Evolutionary conservation across 2,329 filamentous ascomycete genomes (phyloP), one percentile per base, ranked within the genome.

Genomic region (Diplodia corticola): DNA sequence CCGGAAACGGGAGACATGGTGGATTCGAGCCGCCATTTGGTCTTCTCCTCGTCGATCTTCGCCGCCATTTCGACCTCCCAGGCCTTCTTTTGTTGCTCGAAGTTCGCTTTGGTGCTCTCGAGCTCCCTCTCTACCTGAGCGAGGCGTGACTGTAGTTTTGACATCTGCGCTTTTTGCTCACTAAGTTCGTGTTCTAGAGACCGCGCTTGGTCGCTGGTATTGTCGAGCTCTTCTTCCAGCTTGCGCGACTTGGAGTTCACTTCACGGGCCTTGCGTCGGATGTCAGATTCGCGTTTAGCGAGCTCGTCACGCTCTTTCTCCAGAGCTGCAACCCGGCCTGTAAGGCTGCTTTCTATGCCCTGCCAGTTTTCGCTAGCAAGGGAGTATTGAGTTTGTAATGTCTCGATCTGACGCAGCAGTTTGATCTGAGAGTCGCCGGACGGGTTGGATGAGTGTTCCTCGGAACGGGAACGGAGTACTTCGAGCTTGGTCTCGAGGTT

Each of bases 321-420:
- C 10, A 98, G 82, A 59, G 83, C 89, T 4, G 89, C 85, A 12
- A 95, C 85, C 66, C 93, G 87, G 24, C 91, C 88, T 60, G 94
- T 85, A 35, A 99, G 80, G 2, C 91, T 96, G 10, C 91, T 87
- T 77, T 99, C 94, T 68, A 99, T 96, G 0, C 93, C 92, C 75
- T 97, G 93, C 95, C 96, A 99, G 72, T 99, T 99, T 74, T 96
- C 92, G 71, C 92, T 95, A 1, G 95, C 95, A 64, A 96, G 89
- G 0, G 93, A 89, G 78, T 99, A 97, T 76, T 99, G 96, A 6
- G 91, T 95, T 78, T 99, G 95, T 44, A 99, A 80, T 0, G 92
- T 97, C 80, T 99, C 95, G 64, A 99, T 91, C 78, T 99, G 96
- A 48, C 95, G 88, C 50, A 98, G 83, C 48, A 98, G 83, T 77